A percentile compares a stretch with the other conserved stretches of the same genome.
phyloP scores from a whole-genome alignment of 2,329 filamentous ascomycete species.

The Atkinsonella texensis region DNA sequence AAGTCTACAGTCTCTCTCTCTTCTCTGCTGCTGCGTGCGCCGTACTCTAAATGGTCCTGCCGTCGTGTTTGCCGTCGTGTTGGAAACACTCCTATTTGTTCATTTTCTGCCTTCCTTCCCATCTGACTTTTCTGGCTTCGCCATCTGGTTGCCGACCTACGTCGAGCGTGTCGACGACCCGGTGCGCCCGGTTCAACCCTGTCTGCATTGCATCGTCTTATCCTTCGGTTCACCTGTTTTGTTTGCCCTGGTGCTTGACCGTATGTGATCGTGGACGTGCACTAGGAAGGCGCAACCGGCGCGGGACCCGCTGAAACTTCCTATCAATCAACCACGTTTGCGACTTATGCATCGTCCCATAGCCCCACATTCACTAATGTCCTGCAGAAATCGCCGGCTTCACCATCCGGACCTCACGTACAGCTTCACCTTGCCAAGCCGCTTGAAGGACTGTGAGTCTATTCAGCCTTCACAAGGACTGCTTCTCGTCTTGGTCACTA shows the following conservation, averaged over 20 bases:
- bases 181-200: too few species aligned
- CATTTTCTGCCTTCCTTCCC: too few species aligned
- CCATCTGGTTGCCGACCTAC: too few species aligned
- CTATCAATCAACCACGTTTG: not conserved
- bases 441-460: not conserved
- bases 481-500: not conserved
- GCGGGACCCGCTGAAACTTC: slow-evolving; percentile 1
- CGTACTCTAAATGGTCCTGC: not conserved
- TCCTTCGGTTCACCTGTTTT: too few species aligned
- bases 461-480: not conserved
- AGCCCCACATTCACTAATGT: slow-evolving; percentile 8
- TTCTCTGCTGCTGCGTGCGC: not conserved
- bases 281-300: not conserved
- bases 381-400: slow-evolving; percentile 8
- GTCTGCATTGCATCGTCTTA: too few species aligned
- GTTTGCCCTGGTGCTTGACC: too few species aligned
- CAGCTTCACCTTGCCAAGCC: not conserved
- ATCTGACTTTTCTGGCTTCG: too few species aligned
- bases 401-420: not conserved
- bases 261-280: too few species aligned
- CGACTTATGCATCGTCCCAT: not conserved
- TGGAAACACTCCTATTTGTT: not conserved
- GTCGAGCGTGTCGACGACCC: too few species aligned
- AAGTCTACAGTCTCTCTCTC: not conserved
- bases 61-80: not conserved